Evolutionary conservation across 345 rosid species (phyloP).

Genomic region (Gossypium stocksii): DNA sequence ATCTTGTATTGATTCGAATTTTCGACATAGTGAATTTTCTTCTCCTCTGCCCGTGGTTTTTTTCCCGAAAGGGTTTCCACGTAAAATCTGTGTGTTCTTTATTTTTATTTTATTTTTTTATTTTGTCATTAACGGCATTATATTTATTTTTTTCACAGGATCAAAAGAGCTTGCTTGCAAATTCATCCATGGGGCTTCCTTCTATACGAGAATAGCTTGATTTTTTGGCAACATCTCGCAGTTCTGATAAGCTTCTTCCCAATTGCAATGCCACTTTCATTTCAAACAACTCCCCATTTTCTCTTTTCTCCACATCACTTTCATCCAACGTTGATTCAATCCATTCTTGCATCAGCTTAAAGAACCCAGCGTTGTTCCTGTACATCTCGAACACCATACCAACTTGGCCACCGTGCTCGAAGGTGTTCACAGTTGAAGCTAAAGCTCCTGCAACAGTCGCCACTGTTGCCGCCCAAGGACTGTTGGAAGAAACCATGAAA

Average conservation of each 20-base stretch:
- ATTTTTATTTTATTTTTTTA: too few species aligned
- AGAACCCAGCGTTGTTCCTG: constrained; percentile 43
- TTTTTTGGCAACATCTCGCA: constrained; percentile 29
- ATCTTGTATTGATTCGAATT: too few species aligned
- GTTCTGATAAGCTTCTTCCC: constrained; percentile 44
- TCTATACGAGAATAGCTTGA: constrained; percentile 11
- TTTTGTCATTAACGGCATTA: too few species aligned
- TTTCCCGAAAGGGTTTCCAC: too few species aligned
- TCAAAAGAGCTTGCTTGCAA: constrained; percentile 51
- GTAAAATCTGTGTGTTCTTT: too few species aligned
- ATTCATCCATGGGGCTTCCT: constrained; percentile 26
- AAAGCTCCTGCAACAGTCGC: constrained; percentile 38
- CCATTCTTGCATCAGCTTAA: constrained; percentile 35
- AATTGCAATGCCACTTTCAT: constrained; percentile 38
- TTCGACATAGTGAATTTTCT: too few species aligned
- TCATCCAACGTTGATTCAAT: constrained; percentile 35
- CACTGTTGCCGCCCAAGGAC: constrained; percentile 24
- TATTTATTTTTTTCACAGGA: too few species aligned
- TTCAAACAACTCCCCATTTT: constrained; percentile 36
- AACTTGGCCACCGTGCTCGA: constrained; percentile 46
- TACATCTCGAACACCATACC: constrained; percentile 62
- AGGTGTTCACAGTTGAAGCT: constrained; percentile 32
- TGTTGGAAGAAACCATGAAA: constrained; percentile 20
- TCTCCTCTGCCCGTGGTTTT: too few species aligned
- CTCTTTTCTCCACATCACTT: constrained; percentile 30